A percentile compares a stretch with the other conserved stretches of the same genome.
Conservation (phyloP, 345 rosid genomes). For the Citrus glauca region DNA sequence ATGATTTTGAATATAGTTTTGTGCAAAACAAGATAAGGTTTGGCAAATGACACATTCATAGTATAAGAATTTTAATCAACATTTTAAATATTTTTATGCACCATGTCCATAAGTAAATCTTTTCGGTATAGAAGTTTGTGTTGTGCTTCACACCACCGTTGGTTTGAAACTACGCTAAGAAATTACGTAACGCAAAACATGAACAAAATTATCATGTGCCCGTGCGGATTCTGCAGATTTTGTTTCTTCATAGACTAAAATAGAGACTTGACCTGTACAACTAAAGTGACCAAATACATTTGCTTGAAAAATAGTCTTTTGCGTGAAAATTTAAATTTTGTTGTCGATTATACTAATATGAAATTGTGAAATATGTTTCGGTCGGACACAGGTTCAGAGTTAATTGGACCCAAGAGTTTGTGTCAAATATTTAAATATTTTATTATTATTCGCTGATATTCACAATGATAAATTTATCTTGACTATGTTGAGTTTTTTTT, state of each 20-base stretch:
- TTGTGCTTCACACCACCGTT: not conserved
- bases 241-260: not conserved
- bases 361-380: not conserved
- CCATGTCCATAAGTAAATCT: not conserved
- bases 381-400: not conserved
- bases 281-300: not conserved
- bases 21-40: too few species aligned
- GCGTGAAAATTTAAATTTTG: not conserved
- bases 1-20: too few species aligned
- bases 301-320: not conserved
- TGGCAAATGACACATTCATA: too few species aligned
- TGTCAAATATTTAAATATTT: too few species aligned
- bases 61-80: too few species aligned
- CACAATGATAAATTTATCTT: too few species aligned
- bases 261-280: not conserved
- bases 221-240: not conserved
- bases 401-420: too few species aligned
- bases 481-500: too few species aligned
- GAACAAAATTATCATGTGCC: not conserved
- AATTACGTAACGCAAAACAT: not conserved
- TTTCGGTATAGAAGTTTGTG: not conserved
- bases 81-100: too few species aligned
- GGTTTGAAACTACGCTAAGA: not conserved
- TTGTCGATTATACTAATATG: not conserved
- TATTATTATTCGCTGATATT: too few species aligned